These are phyloP conservation scores for Stentor roeselii DNA, from an alignment of 73 alveolate genomes.

Conservation along the genomic window DNA sequence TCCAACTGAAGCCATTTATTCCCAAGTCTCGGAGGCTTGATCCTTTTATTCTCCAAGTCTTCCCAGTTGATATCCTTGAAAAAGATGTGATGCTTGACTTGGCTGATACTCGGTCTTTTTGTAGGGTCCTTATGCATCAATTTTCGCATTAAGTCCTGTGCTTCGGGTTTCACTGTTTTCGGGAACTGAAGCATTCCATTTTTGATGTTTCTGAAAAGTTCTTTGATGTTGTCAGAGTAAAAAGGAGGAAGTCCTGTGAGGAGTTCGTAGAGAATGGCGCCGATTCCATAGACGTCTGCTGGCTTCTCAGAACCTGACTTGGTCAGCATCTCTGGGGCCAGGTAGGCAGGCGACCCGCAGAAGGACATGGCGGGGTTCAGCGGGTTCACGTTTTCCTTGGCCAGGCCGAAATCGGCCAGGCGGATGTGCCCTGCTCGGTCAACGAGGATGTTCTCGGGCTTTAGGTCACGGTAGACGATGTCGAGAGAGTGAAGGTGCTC, in stretches of 20 bases:
- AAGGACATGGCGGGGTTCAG: slow-evolving; percentile 82
- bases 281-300: slow-evolving; percentile 88
- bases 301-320: slow-evolving; percentile 75
- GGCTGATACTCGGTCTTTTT: slow-evolving; percentile 44
- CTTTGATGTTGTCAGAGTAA: slow-evolving; percentile 78
- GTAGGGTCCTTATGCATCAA: slow-evolving; percentile 5
- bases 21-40: slow-evolving; percentile 96
- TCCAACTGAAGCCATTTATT: no score
- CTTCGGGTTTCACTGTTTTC: no score
- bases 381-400: slow-evolving; percentile 66
- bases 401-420: slow-evolving; percentile 90
- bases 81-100: slow-evolving; percentile 81
- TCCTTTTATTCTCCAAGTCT: slow-evolving; percentile 64
- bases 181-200: slow-evolving; percentile 68
- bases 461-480: slow-evolving; percentile 77
- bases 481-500: slow-evolving; percentile 46
- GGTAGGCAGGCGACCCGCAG: slow-evolving; percentile 97
- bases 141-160: not conserved
- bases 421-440: slow-evolving; percentile 77
- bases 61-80: slow-evolving; percentile 93
- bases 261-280: slow-evolving; percentile 90
- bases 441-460: slow-evolving; percentile 88
- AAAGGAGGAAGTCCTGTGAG: slow-evolving; percentile 91
- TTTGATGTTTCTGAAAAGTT: slow-evolving; percentile 72
- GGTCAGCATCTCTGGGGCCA: slow-evolving; percentile 86